phyloP scores from a whole-genome alignment of 2,329 filamentous ascomycete species.

The Scytalidium lignicola region DNA sequence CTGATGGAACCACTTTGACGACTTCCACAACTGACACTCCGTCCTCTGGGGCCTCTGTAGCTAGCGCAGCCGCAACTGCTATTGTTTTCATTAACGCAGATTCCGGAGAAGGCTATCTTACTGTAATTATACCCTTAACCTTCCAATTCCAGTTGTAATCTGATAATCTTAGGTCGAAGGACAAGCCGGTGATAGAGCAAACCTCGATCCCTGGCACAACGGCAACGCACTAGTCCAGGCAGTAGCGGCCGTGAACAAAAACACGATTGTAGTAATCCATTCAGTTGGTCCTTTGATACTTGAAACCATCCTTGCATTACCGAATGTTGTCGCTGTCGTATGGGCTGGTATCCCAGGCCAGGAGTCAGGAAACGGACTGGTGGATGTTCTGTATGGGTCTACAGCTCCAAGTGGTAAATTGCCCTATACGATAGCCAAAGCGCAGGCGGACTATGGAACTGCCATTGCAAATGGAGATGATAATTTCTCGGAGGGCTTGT shows the following conservation, averaged over 20 bases:
- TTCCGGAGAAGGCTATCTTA: slow-evolving; percentile 62
- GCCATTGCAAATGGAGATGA: slow-evolving; percentile 26
- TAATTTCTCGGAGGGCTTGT: slow-evolving; percentile 36
- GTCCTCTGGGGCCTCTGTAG: slow-evolving; percentile 17
- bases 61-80: slow-evolving; percentile 52
- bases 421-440: slow-evolving; percentile 57
- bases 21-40: slow-evolving; percentile 49
- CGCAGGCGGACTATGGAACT: slow-evolving; percentile 39
- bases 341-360: slow-evolving; percentile 81
- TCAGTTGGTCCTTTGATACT: slow-evolving; percentile 56
- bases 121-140: slow-evolving; percentile 9
- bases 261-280: slow-evolving; percentile 60
- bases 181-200: slow-evolving; percentile 49
- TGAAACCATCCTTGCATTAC: slow-evolving; percentile 54
- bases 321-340: slow-evolving; percentile 69
- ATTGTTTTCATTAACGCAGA: slow-evolving; percentile 63
- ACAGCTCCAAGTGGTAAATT: slow-evolving; percentile 42
- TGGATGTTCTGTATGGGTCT: slow-evolving; percentile 73
- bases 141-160: not conserved
- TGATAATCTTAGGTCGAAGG: slow-evolving; percentile 16
- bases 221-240: slow-evolving; percentile 42
- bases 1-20: slow-evolving; percentile 47
- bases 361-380: slow-evolving; percentile 73
- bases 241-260: slow-evolving; percentile 53
- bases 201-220: slow-evolving; percentile 60